Evolutionary conservation across 148 eudicot genomes (phyloP).

Genomic region (Limonium bicolor): DNA sequence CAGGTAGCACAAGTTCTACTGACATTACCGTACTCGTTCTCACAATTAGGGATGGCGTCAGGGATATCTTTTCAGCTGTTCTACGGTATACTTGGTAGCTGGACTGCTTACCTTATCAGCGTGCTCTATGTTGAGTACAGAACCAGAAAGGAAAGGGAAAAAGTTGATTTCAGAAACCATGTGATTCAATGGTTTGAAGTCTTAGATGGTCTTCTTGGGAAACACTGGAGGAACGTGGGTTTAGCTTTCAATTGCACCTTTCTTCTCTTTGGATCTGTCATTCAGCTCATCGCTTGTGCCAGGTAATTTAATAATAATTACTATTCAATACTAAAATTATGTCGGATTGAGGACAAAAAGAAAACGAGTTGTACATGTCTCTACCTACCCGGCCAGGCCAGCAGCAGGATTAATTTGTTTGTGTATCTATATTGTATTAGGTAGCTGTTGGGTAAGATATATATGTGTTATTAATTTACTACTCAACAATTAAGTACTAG

Average conservation of each 20-base stretch:
- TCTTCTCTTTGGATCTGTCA: conserved; percentile 10
- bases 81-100: conserved; percentile 80
- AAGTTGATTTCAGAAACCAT: conserved; percentile 87
- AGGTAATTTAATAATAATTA: background rate
- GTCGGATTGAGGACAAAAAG: too few species aligned
- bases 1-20: conserved; percentile 94
- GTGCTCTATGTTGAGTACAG: conserved; percentile 82
- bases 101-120: conserved; percentile 94
- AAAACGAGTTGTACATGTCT: too few species aligned
- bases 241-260: conserved; percentile 9
- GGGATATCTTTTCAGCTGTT: conserved; percentile 74
- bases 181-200: conserved; percentile 47
- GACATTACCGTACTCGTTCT: conserved; percentile 92
- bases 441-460: background rate
- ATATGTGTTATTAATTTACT: background rate
- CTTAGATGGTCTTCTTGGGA: conserved; percentile 8
- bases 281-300: conserved; percentile 10
- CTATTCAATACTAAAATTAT: background rate
- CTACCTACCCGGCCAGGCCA: too few species aligned
- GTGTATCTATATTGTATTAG: background rate
- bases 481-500: background rate
- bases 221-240: conserved; percentile 10
- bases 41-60: conserved; percentile 82
- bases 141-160: conserved; percentile 86
- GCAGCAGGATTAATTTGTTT: too few species aligned